Evolutionary conservation across 495 filamentous ascomycete genomes (phyloP).

Genomic region (Penicillium manginii): DNA sequence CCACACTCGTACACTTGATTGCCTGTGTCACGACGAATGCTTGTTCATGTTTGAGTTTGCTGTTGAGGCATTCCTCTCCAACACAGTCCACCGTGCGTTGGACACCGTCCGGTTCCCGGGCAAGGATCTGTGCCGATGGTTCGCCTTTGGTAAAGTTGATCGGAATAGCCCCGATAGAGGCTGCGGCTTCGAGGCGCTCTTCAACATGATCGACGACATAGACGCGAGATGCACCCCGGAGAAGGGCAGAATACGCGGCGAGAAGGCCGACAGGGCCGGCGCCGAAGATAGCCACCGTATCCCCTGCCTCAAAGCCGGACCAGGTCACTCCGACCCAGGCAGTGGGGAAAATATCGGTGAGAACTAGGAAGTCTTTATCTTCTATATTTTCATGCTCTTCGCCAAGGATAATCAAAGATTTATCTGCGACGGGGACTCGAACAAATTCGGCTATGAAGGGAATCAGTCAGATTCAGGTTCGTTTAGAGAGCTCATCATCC

Average conservation of each 20-base stretch:
- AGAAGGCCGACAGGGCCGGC: conserved; percentile 45
- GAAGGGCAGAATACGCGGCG: conserved; percentile 39
- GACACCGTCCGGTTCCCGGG: conserved; percentile 12
- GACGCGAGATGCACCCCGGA: conserved; percentile 45
- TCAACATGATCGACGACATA: conserved; percentile 54
- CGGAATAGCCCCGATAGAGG: conserved; percentile 50
- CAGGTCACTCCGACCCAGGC: conserved; percentile 32
- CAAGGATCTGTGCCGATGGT: conserved; percentile 26
- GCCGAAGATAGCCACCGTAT: conserved; percentile 46
- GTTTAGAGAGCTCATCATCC: no score
- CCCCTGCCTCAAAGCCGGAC: conserved; percentile 35
- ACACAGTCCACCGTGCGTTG: neutral
- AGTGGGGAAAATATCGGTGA: conserved; percentile 41
- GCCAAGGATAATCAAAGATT: conserved; percentile 18
- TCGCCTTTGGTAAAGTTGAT: conserved; percentile 43
- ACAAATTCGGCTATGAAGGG: conserved; percentile 33
- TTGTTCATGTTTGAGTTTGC: neutral
- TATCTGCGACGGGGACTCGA: conserved; percentile 39
- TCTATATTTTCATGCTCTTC: neutral
- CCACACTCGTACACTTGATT: neutral
- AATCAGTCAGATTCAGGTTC: no score
- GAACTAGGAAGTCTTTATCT: neutral
- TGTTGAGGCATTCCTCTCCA: neutral
- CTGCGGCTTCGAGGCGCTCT: conserved; percentile 48
- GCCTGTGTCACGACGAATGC: neutral